Conservation (phyloP, 179 eudicot genomes). For the Silene noctiflora region DNA sequence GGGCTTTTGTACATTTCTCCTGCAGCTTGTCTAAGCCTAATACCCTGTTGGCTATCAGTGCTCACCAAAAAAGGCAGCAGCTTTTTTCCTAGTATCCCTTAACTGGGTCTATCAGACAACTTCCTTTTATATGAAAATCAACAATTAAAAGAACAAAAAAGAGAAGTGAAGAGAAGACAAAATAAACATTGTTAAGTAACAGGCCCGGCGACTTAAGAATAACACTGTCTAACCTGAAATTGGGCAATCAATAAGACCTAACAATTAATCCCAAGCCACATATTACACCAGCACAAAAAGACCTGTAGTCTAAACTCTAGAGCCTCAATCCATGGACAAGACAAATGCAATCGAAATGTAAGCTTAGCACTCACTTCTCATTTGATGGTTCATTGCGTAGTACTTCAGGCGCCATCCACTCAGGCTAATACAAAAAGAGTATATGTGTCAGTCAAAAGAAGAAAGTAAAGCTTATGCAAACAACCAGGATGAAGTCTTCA, state of each 20-base stretch:
- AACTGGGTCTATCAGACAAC: not conserved
- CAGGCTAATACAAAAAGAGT: constrained; percentile 56
- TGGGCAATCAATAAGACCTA: not conserved
- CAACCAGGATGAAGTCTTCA: constrained; percentile 16
- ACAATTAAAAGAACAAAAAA: not conserved
- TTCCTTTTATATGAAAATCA: not conserved
- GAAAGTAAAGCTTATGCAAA: not conserved
- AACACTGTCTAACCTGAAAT: not conserved
- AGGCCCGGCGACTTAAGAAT: not conserved
- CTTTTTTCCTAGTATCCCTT: constrained; percentile 8
- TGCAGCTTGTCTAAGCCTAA: not conserved
- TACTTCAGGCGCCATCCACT: constrained; percentile 99
- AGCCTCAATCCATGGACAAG: not conserved
- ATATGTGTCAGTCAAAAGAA: constrained; percentile 23
- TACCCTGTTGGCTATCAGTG: not conserved
- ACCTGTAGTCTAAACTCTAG: not conserved
- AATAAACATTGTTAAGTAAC: not conserved
- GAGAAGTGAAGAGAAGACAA: not conserved
- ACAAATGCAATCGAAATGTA: constrained; percentile 14
- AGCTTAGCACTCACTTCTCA: constrained; percentile 76
- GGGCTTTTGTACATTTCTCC: not conserved
- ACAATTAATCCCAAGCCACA: not conserved
- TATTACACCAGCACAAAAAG: not conserved
- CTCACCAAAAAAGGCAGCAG: not conserved
- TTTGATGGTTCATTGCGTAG: constrained; percentile 96